Evolutionary conservation across 2,329 filamentous ascomycete species (phyloP).

Genomic region (Epichloe glyceriae): DNA sequence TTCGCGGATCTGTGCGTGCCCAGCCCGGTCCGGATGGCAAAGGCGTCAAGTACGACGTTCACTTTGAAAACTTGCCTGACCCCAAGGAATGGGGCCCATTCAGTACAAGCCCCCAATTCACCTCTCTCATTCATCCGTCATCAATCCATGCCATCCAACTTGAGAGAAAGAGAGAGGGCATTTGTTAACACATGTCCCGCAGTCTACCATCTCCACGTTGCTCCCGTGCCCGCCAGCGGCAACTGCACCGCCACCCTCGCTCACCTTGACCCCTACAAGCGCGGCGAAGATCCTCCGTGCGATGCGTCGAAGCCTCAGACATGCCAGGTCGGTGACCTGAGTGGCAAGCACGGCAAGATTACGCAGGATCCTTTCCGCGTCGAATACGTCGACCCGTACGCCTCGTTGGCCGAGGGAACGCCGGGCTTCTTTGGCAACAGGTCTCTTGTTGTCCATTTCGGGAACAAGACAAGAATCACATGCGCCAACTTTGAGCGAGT

Average conservation of each 20-base stretch:
- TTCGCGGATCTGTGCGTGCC: conserved; percentile 39
- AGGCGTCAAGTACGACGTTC: conserved; percentile 42
- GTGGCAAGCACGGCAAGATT: conserved; percentile 59
- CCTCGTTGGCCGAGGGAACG: conserved; percentile 37
- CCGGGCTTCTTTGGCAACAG: conserved; percentile 51
- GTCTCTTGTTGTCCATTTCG: conserved; percentile 50
- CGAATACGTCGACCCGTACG: conserved; percentile 43
- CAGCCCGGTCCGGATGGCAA: conserved; percentile 32
- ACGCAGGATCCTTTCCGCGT: conserved; percentile 33
- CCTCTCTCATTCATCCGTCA: neutral
- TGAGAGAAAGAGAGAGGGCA: neutral
- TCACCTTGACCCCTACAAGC: conserved; percentile 59
- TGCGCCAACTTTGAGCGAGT: conserved; percentile 46
- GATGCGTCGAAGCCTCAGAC: conserved; percentile 41
- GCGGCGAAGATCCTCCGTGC: conserved; percentile 50
- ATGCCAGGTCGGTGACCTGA: conserved; percentile 66
- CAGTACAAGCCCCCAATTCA: conserved; percentile 27
- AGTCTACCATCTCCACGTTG: conserved; percentile 64
- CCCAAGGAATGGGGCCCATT: conserved; percentile 46
- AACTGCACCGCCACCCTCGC: conserved; percentile 57
- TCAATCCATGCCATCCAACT: too few species aligned
- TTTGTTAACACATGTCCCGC: neutral
- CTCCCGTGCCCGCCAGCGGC: conserved; percentile 48
- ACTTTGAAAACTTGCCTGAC: conserved; percentile 45
- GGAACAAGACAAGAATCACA: conserved; percentile 49